A percentile compares a stretch with the other conserved stretches of the same genome.
Conservation (phyloP, 2,329 filamentous ascomycete species). For the Hypoxylon sp. region DNA sequence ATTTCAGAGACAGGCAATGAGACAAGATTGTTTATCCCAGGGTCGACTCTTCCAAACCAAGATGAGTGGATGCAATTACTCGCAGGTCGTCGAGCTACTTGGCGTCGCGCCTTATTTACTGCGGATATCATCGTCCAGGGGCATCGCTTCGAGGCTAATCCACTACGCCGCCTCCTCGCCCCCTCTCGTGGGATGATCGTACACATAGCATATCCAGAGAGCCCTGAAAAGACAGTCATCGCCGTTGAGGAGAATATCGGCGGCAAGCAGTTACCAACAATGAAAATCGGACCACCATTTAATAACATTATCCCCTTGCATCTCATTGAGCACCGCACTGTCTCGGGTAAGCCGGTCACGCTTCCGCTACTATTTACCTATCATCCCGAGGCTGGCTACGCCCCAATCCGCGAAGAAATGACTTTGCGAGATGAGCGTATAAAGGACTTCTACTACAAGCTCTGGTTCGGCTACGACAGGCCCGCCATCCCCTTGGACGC, state of each 20-base stretch:
- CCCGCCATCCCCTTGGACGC: conserved; percentile 12
- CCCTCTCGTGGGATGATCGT: conserved; percentile 40
- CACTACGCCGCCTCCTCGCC: conserved; percentile 36
- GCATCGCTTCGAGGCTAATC: conserved; percentile 39
- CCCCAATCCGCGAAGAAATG: conserved; percentile 95
- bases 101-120: conserved; percentile 39
- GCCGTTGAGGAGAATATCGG: conserved; percentile 33
- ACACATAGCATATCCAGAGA: conserved; percentile 32
- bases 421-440: conserved; percentile 92
- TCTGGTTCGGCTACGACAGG: conserved; percentile 81
- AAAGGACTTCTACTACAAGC: conserved; percentile 97
- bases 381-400: conserved; percentile 92
- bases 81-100: conserved; percentile 32
- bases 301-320: conserved; percentile 72
- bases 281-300: conserved; percentile 37
- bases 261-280: conserved; percentile 35
- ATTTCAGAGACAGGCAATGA: conserved; percentile 37
- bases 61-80: conserved; percentile 40
- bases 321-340: conserved; percentile 91
- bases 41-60: conserved; percentile 30
- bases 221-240: conserved; percentile 31
- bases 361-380: conserved; percentile 90
- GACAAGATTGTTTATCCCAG: conserved; percentile 40
- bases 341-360: conserved; percentile 80
- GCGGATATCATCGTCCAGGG: conserved; percentile 37